Evolutionary conservation across 768 basidiomycete genomes (phyloP).

Genomic region (Pleurotus salmoneostramineus): DNA sequence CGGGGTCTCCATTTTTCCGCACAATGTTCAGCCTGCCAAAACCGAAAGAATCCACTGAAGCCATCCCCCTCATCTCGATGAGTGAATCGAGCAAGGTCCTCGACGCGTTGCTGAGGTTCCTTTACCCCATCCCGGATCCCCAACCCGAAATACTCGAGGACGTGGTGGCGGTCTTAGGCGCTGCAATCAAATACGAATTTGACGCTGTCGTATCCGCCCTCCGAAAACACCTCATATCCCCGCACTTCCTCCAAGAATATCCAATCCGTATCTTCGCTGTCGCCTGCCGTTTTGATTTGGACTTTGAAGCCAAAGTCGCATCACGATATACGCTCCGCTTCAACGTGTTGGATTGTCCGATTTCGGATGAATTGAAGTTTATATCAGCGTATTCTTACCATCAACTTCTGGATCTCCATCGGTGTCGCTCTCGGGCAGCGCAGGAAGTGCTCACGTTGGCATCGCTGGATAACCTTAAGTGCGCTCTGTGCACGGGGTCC

Average conservation of each 20-base stretch:
- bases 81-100: constrained; percentile 22
- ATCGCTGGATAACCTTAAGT: constrained; percentile 29
- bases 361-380: constrained; percentile 45
- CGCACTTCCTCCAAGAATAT: constrained; percentile 19
- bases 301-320: constrained; percentile 25
- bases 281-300: constrained; percentile 25
- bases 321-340: constrained; percentile 22
- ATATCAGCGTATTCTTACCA: constrained; percentile 48
- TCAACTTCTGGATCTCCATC: constrained; percentile 44
- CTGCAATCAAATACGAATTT: constrained; percentile 26
- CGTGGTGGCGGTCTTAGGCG: constrained; percentile 21
- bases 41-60: constrained; percentile 14
- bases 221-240: constrained; percentile 20
- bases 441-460: constrained; percentile 29
- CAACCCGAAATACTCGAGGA: constrained; percentile 12
- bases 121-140: constrained; percentile 29
- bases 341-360: constrained; percentile 34
- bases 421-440: constrained; percentile 34
- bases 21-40: constrained; percentile 47
- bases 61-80: constrained; percentile 20
- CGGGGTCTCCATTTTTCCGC: constrained; percentile 47
- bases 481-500: constrained; percentile 40
- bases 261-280: constrained; percentile 28
- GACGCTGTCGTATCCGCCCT: constrained; percentile 20
- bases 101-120: constrained; percentile 26